Percentiles rank a stretch among this genome's conserved stretches.
These are phyloP conservation scores for Pichia phayaonensis DNA, from an alignment of 805 yeast species.

Conservation along the genomic window DNA sequence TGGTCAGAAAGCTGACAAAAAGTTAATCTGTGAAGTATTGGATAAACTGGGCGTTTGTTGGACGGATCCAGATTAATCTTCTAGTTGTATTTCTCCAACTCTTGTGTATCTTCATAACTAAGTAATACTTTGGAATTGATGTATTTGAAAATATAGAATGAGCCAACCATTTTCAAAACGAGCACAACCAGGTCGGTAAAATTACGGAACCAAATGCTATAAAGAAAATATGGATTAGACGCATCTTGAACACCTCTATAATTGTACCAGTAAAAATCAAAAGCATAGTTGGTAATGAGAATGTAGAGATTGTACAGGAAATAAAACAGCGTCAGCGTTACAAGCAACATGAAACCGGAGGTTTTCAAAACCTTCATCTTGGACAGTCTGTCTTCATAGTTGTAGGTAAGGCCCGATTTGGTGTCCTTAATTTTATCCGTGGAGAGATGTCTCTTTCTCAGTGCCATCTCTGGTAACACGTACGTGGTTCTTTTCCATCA, in stretches of 20 bases:
- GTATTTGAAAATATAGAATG: constrained; percentile 14
- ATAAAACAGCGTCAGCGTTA: not conserved
- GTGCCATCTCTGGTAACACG: not conserved
- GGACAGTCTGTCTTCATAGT: constrained; percentile 6
- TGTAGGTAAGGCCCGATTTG: constrained; percentile 1
- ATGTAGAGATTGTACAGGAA: not conserved
- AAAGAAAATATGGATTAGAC: not conserved
- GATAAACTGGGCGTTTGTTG: constrained; percentile 26
- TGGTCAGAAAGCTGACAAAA: constrained; percentile 14
- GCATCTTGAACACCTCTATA: not conserved
- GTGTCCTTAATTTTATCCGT: constrained; percentile 1
- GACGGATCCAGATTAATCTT: constrained; percentile 8
- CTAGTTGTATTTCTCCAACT: constrained; percentile 22
- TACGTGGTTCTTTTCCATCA: too few species aligned
- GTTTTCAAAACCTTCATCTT: constrained; percentile 4
- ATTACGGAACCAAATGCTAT: not conserved
- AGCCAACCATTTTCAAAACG: constrained; percentile 12
- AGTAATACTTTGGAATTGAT: constrained; percentile 19
- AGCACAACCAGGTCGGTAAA: constrained; percentile 13
- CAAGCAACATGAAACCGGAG: constrained; percentile 1
- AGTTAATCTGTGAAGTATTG: constrained; percentile 18
- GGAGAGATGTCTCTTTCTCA: not conserved
- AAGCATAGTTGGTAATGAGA: not conserved
- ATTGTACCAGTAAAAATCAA: constrained; percentile 9
- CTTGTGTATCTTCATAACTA: constrained; percentile 20